Evolutionary conservation across 148 eudicot species (phyloP), one percentile per base, ranked within the genome.

Genomic region (Spergularia marina): DNA sequence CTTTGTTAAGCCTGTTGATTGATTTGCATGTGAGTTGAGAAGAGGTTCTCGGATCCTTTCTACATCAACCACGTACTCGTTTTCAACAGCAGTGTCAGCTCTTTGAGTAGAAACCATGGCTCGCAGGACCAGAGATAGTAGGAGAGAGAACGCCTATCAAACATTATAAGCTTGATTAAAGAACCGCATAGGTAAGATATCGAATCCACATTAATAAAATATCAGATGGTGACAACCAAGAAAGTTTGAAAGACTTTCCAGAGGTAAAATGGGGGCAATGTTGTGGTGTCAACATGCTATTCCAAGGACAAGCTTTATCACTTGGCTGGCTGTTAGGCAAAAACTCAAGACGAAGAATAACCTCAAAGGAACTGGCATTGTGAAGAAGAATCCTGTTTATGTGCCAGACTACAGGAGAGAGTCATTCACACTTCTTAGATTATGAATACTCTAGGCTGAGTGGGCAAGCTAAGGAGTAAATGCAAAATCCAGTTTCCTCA

Each of bases 121-220:
- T 78, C 90, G 80, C 73, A 92, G 80, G 55, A 87, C 72, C 72
- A 88, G 67, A 39, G 97, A 87, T 64, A 92, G 72, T 60, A 92
- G 80, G 66, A 92, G 76, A 52, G 91, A 85, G 15, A 85, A 58
- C 17, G 79, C 92, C 97, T 92, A 86, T 80, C 40, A 72, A 40
- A 79, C 41, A 60, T 17, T 49, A 61, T 53, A 66, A 70, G n/a
- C 47, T 36, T 59, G 59, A 49, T 13, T 69, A 49, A 15, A 44
- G 10, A 57, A 78, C 36, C 36, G 36, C 36, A 30, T 30, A 30
- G 36, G 36, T 3, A 2, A 30, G 2, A 30, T 1, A 30, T 30
- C 36, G 2, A 30, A 30, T 30, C 70, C 0, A 65, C n/a, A 58
- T 15, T 18, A 25, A 53, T 71, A 55, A n/a, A 49, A 71, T 34